Evolutionary conservation across 2,329 filamentous ascomycete genomes (phyloP).

Genomic region (Bipolaris gigantea): DNA sequence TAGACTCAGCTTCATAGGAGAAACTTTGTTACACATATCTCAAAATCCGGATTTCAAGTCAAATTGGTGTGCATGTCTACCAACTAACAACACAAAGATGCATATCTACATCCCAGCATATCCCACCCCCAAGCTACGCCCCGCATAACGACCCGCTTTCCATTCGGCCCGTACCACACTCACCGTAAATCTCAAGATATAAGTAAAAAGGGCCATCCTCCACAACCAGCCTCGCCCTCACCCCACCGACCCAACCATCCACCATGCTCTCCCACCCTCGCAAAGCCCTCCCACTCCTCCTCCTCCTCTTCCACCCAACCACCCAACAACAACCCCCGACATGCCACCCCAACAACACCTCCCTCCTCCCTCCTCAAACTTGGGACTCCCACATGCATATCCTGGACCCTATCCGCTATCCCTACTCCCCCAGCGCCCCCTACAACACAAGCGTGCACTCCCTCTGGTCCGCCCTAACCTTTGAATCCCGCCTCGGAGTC

Average conservation of each 20-base stretch:
- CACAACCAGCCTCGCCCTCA: background rate
- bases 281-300: background rate
- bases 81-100: background rate
- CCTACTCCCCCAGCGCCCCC: background rate
- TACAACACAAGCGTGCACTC: background rate
- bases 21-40: background rate
- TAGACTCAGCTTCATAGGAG: no score
- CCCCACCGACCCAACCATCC: background rate
- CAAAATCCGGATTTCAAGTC: background rate
- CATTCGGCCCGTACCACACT: background rate
- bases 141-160: background rate
- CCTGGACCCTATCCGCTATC: background rate
- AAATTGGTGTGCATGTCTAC: no score
- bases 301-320: background rate
- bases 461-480: background rate
- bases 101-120: background rate
- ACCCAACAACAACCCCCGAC: background rate
- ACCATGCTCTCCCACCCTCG: background rate
- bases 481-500: background rate
- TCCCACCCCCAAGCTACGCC: background rate
- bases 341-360: background rate
- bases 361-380: background rate
- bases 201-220: background rate
- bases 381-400: slow-evolving; percentile 1
- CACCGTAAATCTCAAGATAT: background rate